Conservation (phyloP, 352 stramenopile species). For the Phytopythium litorale region DNA sequence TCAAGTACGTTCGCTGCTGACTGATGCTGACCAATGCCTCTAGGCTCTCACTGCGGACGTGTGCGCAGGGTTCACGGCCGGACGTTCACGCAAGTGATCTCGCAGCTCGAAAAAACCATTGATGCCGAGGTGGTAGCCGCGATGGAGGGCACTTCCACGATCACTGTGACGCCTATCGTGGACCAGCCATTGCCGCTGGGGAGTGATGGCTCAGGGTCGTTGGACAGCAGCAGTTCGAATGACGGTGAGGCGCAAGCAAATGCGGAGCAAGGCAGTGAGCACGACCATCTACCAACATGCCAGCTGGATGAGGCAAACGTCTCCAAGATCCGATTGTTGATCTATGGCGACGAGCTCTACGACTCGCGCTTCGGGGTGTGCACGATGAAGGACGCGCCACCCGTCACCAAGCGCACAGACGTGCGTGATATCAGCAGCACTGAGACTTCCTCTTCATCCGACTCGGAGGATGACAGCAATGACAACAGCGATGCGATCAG, state of each 20-base stretch:
- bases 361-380: background rate
- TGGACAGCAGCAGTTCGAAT: background rate
- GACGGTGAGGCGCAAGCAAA: background rate
- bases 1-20: slow-evolving; percentile 65
- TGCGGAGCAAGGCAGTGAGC: background rate
- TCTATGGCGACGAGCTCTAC: slow-evolving; percentile 2
- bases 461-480: background rate
- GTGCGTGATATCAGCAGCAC: background rate
- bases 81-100: slow-evolving; percentile 85
- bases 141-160: slow-evolving; percentile 6
- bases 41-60: background rate
- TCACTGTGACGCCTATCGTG: background rate
- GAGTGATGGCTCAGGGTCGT: background rate
- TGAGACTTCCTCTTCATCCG: background rate
- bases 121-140: slow-evolving; percentile 47
- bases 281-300: background rate
- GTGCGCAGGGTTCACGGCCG: slow-evolving; percentile 58
- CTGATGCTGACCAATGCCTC: background rate
- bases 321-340: background rate
- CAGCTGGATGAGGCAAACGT: background rate
- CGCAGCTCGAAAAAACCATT: slow-evolving; percentile 78
- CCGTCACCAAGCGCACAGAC: background rate
- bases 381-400: background rate
- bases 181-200: background rate
- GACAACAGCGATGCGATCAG: background rate